Base-by-base conservation (phyloP, 805 yeast species). In the Starmerella davenportii region DNA sequence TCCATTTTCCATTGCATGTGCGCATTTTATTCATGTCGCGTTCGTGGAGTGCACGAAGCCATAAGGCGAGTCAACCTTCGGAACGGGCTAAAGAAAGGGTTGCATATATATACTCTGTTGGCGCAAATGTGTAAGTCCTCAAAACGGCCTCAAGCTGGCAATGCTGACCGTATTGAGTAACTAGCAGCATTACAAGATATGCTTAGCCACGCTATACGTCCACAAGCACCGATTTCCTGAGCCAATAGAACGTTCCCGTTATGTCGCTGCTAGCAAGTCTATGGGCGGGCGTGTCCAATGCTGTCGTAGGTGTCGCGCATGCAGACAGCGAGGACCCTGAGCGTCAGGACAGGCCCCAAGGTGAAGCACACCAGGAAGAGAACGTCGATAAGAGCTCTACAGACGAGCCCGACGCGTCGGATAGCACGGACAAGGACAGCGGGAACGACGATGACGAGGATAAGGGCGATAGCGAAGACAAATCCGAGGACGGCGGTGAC, bases 381-480 rank as follows among this genome's bases (percentile, higher is more conserved):
- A 39, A 21, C 29, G 48, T 28, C 33, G 55, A 44, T n/a, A 55
- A 53, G 19, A 56, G 50, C 23, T n/a, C n/a, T n/a, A 60, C 44
- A 11, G 60, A 51, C n/a, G 59, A 54, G 5, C 61, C 51, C 13
- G 62, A 45, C 2, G 63, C 54, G 11, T 58, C 53, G 4, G 55
- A 51, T 14, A 61, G 56, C 4, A 67, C 58, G 2, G 68, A 59
- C 0, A 72, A 60, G 1, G 50, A 41, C 19, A 48, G 32, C 17
- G 39, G 30, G 24, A 44, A 38, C 34, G 35, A 19, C 29, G 38
- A 30, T 14, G 25, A 23, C 25, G 25, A 23, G 18, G 50, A 41
- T 17, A 48, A 34, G 15, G 39, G 30, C 28, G 45, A 38, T 32
- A 35, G 21, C 29, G 38, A 30, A 14, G 25, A 23, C 25, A 11